phyloP scores from a whole-genome alignment of 305 asterid species.

The Solanum hybrid region DNA sequence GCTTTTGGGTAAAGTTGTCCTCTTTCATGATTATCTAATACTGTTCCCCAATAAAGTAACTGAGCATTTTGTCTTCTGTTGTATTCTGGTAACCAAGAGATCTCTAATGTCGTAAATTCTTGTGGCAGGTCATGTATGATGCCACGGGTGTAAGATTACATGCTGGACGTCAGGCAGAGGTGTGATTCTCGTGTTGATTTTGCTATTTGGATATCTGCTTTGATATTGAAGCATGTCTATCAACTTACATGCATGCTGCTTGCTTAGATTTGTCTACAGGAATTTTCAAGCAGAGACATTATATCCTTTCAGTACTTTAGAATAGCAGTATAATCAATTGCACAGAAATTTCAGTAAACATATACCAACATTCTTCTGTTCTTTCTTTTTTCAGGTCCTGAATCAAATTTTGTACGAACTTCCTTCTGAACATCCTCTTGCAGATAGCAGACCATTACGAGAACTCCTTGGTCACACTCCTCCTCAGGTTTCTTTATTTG shows the following conservation, averaged over 20 bases:
- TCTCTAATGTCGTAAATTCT: background rate
- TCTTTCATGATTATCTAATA: background rate
- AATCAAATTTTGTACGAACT: conserved; percentile 88
- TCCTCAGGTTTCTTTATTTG: conserved; percentile 52
- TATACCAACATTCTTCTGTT: background rate
- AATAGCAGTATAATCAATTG: background rate
- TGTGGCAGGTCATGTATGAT: conserved; percentile 87
- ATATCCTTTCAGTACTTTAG: background rate
- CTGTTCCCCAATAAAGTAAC: background rate
- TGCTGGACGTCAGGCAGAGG: conserved; percentile 99
- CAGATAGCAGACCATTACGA: conserved; percentile 81
- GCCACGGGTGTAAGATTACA: conserved; percentile 94
- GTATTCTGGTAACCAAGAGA: background rate
- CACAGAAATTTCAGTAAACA: background rate
- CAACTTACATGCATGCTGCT: background rate
- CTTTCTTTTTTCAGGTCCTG: conserved; percentile 37
- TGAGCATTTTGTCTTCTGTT: background rate
- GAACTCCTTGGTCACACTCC: conserved; percentile 98
- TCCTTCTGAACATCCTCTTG: conserved; percentile 94
- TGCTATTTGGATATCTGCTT: conserved; percentile 9
- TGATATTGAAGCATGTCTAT: background rate
- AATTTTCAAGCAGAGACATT: background rate
- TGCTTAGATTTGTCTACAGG: background rate
- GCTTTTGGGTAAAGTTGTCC: background rate
- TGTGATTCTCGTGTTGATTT: conserved; percentile 16